Evolutionary conservation across 2,329 filamentous ascomycete genomes (phyloP), one percentile per base, ranked within the genome.

Genomic region (Gnomoniopsis smithogilvyi): DNA sequence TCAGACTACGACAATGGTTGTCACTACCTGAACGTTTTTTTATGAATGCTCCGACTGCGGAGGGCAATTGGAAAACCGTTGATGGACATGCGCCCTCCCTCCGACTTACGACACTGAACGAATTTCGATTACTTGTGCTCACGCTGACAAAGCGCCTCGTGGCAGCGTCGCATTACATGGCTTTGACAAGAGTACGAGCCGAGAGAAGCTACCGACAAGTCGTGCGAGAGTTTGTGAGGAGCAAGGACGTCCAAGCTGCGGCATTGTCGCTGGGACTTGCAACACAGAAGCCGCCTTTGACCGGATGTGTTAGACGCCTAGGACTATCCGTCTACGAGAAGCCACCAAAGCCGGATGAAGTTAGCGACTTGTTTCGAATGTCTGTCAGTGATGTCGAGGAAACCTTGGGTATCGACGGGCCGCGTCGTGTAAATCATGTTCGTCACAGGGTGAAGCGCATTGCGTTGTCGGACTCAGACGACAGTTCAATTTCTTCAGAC

Each of bases 51-150:
- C 70, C 76, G 2, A 76, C 82, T 46, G 74, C 78, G 14, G 83
- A 85, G 56, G 80, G 84, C 57, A 92, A 91, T 68, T 96, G 90
- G 91, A 77, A 75, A 36, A 78, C 76, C 43, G 66, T 90, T 8
- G 79, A 81, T n/a, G 54, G 47, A 22, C 79, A 83, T 58, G 77
- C 77, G 3, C 92, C 92, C 0, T 85, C 88, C 0, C 83, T 96
- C 22, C 86, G 89, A 64, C 83, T 86, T 7, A 92, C 90, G 1
- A 86, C 90, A 0, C 80, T 96, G n/a, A 80, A 84, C 6, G 91
- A 95, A 65, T 88, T 96, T 48, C 81, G 92, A 67, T 82, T 83
- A 10, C 72, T 96, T 2, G 78, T 82, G 0, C 70, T 89, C 1
- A 89, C 83, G 55, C 64, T 95, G 15, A 93, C 90, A 0, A 84